A percentile compares a stretch with the other conserved stretches of the same genome.
Conservation (phyloP, 257 asterid genomes). For the Solanum sejunctum region DNA sequence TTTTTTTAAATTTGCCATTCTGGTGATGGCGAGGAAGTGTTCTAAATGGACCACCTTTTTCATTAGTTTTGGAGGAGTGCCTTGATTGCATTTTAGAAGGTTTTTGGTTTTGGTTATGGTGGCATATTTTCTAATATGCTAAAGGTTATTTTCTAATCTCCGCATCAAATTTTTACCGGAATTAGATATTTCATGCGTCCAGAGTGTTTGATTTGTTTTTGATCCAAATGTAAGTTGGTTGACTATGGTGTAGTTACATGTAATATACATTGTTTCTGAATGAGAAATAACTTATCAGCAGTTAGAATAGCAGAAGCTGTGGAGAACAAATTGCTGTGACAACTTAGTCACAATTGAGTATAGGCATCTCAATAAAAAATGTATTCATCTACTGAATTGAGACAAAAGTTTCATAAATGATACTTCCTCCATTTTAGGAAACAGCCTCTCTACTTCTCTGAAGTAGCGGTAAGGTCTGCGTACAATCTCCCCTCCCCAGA, state of each 20-base stretch:
- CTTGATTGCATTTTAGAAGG: background rate
- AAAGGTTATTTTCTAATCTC: background rate
- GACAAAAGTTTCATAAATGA: background rate
- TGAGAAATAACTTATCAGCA: background rate
- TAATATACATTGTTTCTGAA: background rate
- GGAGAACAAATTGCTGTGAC: background rate
- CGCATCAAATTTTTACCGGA: background rate
- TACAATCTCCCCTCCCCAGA: too few species aligned
- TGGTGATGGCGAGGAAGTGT: background rate
- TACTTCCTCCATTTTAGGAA: too few species aligned
- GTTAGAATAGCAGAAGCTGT: background rate
- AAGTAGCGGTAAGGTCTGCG: too few species aligned
- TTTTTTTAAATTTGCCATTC: background rate
- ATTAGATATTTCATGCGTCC: background rate
- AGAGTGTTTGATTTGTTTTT: background rate
- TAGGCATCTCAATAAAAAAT: background rate
- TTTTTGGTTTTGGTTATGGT: background rate
- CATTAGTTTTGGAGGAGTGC: background rate
- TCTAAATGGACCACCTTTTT: background rate
- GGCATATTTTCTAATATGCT: background rate
- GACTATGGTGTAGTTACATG: background rate
- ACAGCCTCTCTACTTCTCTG: too few species aligned
- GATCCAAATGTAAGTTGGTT: background rate
- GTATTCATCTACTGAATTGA: background rate
- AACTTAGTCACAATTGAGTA: background rate